These are phyloP conservation scores for Hypomyces rosellus DNA, from an alignment of 2,329 filamentous ascomycete genomes.

Conservation along the genomic window DNA sequence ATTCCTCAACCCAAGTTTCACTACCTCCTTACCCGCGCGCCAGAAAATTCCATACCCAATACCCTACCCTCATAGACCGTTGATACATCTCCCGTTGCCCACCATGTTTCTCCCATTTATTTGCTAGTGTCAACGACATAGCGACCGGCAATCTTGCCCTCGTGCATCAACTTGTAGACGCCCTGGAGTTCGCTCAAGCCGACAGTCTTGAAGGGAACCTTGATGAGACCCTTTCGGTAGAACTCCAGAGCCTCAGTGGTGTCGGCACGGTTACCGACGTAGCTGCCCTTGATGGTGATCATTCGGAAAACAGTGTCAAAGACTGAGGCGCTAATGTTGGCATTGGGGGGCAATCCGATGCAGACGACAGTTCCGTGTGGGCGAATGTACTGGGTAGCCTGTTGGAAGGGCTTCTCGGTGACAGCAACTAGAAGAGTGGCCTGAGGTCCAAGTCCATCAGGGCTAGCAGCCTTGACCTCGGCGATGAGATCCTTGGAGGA, in stretches of 20 bases:
- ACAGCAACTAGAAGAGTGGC: conserved; percentile 83
- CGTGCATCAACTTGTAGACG: conserved; percentile 71
- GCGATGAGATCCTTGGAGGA: conserved; percentile 70
- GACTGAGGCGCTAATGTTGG: conserved; percentile 74
- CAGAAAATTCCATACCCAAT: too few relatives aligned
- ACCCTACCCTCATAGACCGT: background rate
- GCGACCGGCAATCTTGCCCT: conserved; percentile 67
- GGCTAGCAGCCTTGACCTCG: conserved; percentile 75
- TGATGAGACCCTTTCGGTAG: conserved; percentile 76
- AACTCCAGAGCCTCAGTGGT: conserved; percentile 87
- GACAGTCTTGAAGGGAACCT: conserved; percentile 78
- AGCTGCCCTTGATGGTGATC: conserved; percentile 87
- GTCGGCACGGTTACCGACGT: conserved; percentile 89
- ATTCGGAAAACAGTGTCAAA: conserved; percentile 86
- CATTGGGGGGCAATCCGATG: conserved; percentile 79
- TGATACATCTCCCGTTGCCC: background rate
- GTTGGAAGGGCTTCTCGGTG: conserved; percentile 89
- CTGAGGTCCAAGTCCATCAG: conserved; percentile 77
- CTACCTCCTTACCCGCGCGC: too few relatives aligned
- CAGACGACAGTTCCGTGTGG: conserved; percentile 76
- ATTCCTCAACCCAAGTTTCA: too few relatives aligned
- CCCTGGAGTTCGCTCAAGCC: conserved; percentile 72
- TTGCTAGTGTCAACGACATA: conserved; percentile 72
- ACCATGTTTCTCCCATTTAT: conserved; percentile 28
- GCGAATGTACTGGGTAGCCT: conserved; percentile 83